These are phyloP conservation scores for Leptographium wingfieldii DNA, from an alignment of 2,329 filamentous ascomycete genomes.

Conservation along the genomic window DNA sequence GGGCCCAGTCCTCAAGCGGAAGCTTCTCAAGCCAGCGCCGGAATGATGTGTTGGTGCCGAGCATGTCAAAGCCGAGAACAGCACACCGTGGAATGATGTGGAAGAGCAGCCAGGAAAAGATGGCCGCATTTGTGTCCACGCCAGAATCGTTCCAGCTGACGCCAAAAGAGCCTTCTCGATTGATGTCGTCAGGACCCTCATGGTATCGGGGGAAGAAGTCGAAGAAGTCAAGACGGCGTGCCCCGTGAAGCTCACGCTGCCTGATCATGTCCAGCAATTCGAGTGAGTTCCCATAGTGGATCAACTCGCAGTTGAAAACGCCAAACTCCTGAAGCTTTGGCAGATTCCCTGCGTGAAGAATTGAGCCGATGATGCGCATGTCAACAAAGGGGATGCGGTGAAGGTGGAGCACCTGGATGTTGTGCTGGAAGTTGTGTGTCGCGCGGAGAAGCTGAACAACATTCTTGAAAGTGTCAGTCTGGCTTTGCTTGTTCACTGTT, in stretches of 20 bases:
- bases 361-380: neutral
- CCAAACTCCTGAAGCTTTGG: neutral
- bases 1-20: constrained; percentile 4
- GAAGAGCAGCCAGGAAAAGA: constrained; percentile 1
- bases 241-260: neutral
- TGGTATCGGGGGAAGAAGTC: constrained; percentile 10
- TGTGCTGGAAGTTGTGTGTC: neutral
- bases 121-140: neutral
- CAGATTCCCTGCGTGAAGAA: neutral
- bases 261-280: constrained; percentile 1
- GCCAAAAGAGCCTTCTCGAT: constrained; percentile 7
- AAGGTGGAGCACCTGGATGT: constrained; percentile 2
- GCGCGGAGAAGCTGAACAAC: neutral
- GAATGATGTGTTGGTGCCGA: neutral
- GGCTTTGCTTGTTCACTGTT: neutral
- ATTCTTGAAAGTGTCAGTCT: neutral
- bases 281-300: constrained; percentile 3
- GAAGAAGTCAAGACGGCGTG: neutral
- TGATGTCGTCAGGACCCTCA: constrained; percentile 3
- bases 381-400: constrained; percentile 5
- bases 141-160: constrained; percentile 6
- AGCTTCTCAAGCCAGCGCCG: constrained; percentile 7
- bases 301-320: constrained; percentile 4
- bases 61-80: neutral
- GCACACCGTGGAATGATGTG: neutral